Percentiles rank a stretch among this genome's conserved stretches.
phyloP scores from a whole-genome alignment of 2,329 filamentous ascomycete genomes.

The Colletotrichum sp. region DNA sequence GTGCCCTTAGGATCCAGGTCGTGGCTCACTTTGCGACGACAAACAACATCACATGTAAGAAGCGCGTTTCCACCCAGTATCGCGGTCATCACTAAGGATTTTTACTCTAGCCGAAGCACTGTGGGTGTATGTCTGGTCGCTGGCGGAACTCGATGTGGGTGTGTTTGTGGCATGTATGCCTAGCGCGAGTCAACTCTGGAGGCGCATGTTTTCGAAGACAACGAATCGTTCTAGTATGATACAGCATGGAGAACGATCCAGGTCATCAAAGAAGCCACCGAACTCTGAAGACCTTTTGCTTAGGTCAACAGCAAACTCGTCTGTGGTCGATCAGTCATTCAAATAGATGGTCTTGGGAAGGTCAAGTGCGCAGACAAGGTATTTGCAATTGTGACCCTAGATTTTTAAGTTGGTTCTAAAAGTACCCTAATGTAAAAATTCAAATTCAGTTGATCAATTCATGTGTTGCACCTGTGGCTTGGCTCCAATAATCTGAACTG shows the following conservation, averaged over 20 bases:
- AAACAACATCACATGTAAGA: not conserved
- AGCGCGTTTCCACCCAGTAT: rapidly evolving
- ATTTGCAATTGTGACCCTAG: not conserved
- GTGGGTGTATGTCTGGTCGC: not conserved
- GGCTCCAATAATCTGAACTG: no score
- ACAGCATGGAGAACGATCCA: not conserved
- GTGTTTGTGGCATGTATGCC: not conserved
- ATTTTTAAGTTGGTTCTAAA: no score
- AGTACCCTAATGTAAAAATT: no score
- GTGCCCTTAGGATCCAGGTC: not conserved
- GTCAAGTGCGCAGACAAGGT: not conserved
- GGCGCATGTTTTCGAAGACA: not conserved
- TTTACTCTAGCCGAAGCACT: not conserved
- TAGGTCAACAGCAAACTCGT: not conserved
- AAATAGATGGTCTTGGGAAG: not conserved
- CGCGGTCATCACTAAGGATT: not conserved
- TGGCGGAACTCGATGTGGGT: not conserved
- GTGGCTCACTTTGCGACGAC: not conserved
- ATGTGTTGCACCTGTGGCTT: no score
- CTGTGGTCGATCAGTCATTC: not conserved
- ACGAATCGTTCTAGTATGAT: not conserved
- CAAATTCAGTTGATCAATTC: no score
- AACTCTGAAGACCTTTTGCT: not conserved
- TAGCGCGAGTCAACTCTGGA: not conserved
- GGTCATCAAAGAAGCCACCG: not conserved